Conservation (phyloP, 257 asterid species). For the Salvia splendens region DNA sequence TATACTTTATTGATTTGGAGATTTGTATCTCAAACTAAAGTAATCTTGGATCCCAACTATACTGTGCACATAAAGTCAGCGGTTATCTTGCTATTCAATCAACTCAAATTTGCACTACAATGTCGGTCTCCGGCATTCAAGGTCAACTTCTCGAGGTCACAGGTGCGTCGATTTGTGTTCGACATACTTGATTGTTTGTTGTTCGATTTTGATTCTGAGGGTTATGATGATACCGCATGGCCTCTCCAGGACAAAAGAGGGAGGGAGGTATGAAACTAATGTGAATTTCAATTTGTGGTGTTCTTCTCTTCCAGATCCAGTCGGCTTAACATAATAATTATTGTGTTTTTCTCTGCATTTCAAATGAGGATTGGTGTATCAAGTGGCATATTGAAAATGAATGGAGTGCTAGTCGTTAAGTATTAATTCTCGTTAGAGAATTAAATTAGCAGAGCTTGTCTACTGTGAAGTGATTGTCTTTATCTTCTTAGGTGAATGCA, state of each 20-base stretch:
- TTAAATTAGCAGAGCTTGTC: neutral
- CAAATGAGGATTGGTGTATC: neutral
- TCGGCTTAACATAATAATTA: neutral
- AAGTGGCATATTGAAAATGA: neutral
- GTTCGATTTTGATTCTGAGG: slow-evolving; percentile 41
- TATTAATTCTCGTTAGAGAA: neutral
- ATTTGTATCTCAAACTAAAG: too few species aligned
- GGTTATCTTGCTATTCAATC: too few species aligned
- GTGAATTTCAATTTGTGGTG: neutral
- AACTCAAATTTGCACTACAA: slow-evolving; percentile 26
- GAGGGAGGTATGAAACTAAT: slow-evolving; percentile 61
- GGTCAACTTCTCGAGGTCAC: slow-evolving; percentile 90
- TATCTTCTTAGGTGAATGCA: neutral
- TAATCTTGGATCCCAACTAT: too few species aligned
- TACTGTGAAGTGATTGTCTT: neutral
- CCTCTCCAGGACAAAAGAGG: slow-evolving; percentile 81
- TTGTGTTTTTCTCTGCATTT: neutral
- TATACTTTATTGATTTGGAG: too few species aligned
- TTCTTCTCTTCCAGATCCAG: slow-evolving; percentile 17
- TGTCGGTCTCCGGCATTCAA: slow-evolving; percentile 82
- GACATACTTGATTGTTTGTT: neutral
- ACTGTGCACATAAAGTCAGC: too few species aligned
- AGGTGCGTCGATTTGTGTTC: slow-evolving; percentile 42
- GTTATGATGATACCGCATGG: slow-evolving; percentile 82
- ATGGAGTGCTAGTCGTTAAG: neutral